A percentile compares a stretch with the other conserved stretches of the same genome.
Conservation (phyloP, 2,329 filamentous ascomycete genomes). For the Fusarium lateritium region DNA sequence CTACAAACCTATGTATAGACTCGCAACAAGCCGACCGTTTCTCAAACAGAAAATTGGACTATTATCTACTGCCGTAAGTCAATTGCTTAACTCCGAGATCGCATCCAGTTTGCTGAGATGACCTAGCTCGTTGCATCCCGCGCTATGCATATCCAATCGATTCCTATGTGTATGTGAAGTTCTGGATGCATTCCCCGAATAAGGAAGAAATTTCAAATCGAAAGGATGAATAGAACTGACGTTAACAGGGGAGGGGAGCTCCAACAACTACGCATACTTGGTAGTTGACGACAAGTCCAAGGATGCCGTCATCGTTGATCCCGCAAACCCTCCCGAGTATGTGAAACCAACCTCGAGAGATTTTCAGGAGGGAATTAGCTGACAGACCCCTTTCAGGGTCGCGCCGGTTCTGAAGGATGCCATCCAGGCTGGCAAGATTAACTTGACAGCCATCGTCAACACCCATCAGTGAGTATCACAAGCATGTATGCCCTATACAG, state of each 20-base stretch:
- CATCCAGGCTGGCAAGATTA: slow-evolving; percentile 79
- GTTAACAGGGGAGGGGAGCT: slow-evolving; percentile 77
- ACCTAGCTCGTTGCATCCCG: slow-evolving; percentile 42
- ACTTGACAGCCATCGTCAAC: slow-evolving; percentile 91
- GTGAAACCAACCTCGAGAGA: slow-evolving; percentile 45
- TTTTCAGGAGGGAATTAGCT: slow-evolving; percentile 7
- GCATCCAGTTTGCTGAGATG: slow-evolving; percentile 11
- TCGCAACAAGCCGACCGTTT: slow-evolving; percentile 56
- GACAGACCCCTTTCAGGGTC: slow-evolving; percentile 61
- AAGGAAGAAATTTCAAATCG: neutral
- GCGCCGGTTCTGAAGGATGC: slow-evolving; percentile 79
- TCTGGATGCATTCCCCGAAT: neutral
- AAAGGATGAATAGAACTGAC: slow-evolving; percentile 20
- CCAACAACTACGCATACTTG: slow-evolving; percentile 89
- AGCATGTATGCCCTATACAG: neutral
- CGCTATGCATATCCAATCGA: slow-evolving; percentile 87
- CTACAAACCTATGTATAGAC: slow-evolving; percentile 58
- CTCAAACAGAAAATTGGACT: slow-evolving; percentile 52
- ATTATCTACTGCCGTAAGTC: slow-evolving; percentile 43
- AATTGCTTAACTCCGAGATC: neutral
- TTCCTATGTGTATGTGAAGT: slow-evolving; percentile 84
- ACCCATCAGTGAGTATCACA: slow-evolving; percentile 86
- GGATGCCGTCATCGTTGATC: slow-evolving; percentile 84
- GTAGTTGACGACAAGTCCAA: slow-evolving; percentile 84
- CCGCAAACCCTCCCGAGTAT: slow-evolving; percentile 83